phyloP scores from a whole-genome alignment of 2,329 filamentous ascomycete species.

The Colletotrichum magnum region DNA sequence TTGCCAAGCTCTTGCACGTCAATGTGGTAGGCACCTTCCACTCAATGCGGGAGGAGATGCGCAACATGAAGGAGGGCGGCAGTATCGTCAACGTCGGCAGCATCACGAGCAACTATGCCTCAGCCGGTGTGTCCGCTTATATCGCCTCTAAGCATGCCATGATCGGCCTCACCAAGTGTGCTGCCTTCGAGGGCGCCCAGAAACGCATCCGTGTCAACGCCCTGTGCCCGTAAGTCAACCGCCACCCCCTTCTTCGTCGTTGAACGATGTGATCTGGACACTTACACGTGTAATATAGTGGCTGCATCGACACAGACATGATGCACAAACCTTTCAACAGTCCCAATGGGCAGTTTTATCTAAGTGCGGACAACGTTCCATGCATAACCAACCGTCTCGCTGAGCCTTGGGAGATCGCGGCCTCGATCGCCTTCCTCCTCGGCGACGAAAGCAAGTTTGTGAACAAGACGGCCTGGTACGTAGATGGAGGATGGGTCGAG shows the following conservation, averaged over 20 bases:
- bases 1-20: slow-evolving; percentile 44
- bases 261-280: too few species aligned
- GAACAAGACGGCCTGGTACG: slow-evolving; percentile 42
- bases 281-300: slow-evolving; percentile 25
- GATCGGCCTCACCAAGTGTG: slow-evolving; percentile 46
- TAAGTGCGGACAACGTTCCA: slow-evolving; percentile 38
- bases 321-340: slow-evolving; percentile 46
- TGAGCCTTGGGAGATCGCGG: slow-evolving; percentile 48
- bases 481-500: slow-evolving; percentile 56
- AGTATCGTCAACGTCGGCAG: slow-evolving; percentile 65
- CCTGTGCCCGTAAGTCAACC: slow-evolving; percentile 31
- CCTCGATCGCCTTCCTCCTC: slow-evolving; percentile 48
- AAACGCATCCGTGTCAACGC: slow-evolving; percentile 38
- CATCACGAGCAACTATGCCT: slow-evolving; percentile 58
- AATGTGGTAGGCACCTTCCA: slow-evolving; percentile 47
- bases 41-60: slow-evolving; percentile 48
- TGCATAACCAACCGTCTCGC: slow-evolving; percentile 48
- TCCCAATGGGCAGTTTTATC: slow-evolving; percentile 37
- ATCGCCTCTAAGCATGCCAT: slow-evolving; percentile 51
- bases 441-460: slow-evolving; percentile 51
- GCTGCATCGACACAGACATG: slow-evolving; percentile 49
- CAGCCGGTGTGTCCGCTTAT: slow-evolving; percentile 50
- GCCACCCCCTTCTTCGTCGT: not conserved
- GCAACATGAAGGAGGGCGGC: slow-evolving; percentile 55
- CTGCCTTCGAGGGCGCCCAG: slow-evolving; percentile 46